Conservation (phyloP, 768 basidiomycete species). For the Serendipita sp. region DNA sequence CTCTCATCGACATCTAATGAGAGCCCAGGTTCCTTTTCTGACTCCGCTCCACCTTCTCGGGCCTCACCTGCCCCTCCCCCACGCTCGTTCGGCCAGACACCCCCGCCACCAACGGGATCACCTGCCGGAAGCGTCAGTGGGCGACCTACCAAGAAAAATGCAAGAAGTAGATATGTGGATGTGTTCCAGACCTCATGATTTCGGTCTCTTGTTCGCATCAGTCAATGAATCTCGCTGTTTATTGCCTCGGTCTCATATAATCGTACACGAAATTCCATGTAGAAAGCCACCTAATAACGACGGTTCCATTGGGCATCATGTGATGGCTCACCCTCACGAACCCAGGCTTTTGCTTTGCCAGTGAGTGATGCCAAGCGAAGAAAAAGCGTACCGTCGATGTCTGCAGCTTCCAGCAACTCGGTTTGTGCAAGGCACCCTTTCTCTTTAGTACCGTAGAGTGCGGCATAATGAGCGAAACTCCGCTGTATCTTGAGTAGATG, state of each 20-base stretch:
- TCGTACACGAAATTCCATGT: neutral
- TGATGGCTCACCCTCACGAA: conserved; percentile 4
- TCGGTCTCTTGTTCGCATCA: neutral
- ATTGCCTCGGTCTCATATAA: neutral
- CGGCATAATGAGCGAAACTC: conserved; percentile 30
- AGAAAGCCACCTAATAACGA: neutral
- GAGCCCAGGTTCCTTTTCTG: conserved; percentile 11
- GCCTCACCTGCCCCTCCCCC: conserved; percentile 12
- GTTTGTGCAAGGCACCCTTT: conserved; percentile 5
- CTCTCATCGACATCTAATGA: conserved; percentile 34
- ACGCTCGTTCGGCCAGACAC: conserved; percentile 11
- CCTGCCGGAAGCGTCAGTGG: conserved; percentile 30
- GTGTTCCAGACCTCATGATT: conserved; percentile 38
- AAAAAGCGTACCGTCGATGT: neutral
- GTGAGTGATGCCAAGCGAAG: neutral
- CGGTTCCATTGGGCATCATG: conserved; percentile 3
- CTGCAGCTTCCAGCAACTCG: neutral
- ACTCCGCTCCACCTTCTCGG: conserved; percentile 9
- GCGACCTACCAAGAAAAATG: conserved; percentile 51
- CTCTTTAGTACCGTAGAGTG: conserved; percentile 24
- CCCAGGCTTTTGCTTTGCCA: neutral
- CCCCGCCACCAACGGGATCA: conserved; percentile 29
- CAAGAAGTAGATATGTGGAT: conserved; percentile 77
- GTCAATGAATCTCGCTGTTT: neutral
- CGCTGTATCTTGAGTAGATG: conserved; percentile 31